phyloP scores from a whole-genome alignment of 805 yeast genomes.

The Pichia sporocuriosa region DNA sequence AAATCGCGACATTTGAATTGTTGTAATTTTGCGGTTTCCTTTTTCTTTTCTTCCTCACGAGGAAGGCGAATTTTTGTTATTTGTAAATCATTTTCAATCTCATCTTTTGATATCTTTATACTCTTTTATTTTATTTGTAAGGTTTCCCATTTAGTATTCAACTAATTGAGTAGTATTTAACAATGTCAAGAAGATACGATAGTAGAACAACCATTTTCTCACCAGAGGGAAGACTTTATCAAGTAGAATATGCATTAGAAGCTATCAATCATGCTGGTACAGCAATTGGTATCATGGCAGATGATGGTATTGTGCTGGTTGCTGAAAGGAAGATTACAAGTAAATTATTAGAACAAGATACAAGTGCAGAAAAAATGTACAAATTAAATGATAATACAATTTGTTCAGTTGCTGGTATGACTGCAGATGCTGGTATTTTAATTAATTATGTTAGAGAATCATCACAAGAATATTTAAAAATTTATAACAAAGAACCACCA shows the following conservation, averaged over 20 bases:
- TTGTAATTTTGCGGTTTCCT: too few species aligned
- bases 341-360: conserved; percentile 88
- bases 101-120: too few species aligned
- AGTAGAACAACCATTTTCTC: conserved; percentile 97
- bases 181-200: conserved; percentile 94
- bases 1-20: too few species aligned
- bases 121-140: too few species aligned
- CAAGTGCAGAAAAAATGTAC: conserved; percentile 88
- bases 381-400: conserved; percentile 60
- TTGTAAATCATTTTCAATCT: too few species aligned
- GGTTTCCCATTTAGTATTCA: not conserved
- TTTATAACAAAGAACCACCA: conserved; percentile 91
- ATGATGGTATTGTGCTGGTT: conserved; percentile 88
- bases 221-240: conserved; percentile 97
- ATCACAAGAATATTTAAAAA: conserved; percentile 80
- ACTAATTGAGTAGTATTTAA: not conserved
- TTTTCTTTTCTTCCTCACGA: too few species aligned
- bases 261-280: conserved; percentile 81
- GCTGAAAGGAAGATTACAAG: conserved; percentile 95
- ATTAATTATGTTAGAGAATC: conserved; percentile 78
- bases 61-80: too few species aligned
- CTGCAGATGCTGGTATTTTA: conserved; percentile 90
- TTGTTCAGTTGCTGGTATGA: conserved; percentile 97
- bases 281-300: conserved; percentile 68
- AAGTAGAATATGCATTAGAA: conserved; percentile 88